Conservation (phyloP, 2,329 filamentous ascomycete species). For the Aureobasidium lini region DNA sequence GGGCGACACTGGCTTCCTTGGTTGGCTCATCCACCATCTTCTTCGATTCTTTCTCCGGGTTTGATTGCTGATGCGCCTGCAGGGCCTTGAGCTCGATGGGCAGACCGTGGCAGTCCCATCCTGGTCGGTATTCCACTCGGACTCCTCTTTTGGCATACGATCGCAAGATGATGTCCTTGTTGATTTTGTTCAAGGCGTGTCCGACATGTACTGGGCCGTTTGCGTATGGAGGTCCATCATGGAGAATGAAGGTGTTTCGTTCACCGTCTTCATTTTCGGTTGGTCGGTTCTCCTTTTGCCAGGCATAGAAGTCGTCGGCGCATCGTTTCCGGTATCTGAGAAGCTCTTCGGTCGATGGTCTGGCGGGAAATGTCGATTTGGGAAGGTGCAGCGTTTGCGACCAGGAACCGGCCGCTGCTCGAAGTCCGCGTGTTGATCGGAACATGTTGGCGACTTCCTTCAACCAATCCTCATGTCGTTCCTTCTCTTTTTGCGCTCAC, state of each 20-base stretch:
- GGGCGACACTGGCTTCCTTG: conserved; percentile 27
- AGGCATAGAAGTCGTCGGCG: conserved; percentile 81
- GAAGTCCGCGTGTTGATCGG: conserved; percentile 12
- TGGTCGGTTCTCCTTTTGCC: conserved; percentile 56
- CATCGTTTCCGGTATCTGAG: conserved; percentile 63
- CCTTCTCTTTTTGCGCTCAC: conserved; percentile 5
- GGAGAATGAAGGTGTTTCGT: conserved; percentile 64
- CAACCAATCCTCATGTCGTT: conserved; percentile 2
- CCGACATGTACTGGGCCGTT: conserved; percentile 89
- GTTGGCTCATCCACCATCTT: conserved; percentile 21
- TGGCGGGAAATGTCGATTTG: conserved; percentile 42
- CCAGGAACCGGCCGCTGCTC: conserved; percentile 25
- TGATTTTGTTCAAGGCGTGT: conserved; percentile 91
- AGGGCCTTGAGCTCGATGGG: conserved; percentile 96
- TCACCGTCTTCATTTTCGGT: conserved; percentile 33
- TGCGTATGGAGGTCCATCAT: conserved; percentile 95
- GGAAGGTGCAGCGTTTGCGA: conserved; percentile 42
- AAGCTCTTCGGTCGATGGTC: conserved; percentile 35
- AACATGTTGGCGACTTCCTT: conserved; percentile 4
- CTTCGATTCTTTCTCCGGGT: conserved; percentile 32
- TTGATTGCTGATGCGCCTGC: conserved; percentile 40
- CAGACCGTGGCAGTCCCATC: conserved; percentile 96
- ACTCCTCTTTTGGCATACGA: conserved; percentile 71
- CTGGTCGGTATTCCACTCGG: conserved; percentile 73
- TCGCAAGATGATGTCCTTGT: conserved; percentile 88